Evolutionary conservation across 83 land plant species (phyloP).

Genomic region (Picea abies): DNA sequence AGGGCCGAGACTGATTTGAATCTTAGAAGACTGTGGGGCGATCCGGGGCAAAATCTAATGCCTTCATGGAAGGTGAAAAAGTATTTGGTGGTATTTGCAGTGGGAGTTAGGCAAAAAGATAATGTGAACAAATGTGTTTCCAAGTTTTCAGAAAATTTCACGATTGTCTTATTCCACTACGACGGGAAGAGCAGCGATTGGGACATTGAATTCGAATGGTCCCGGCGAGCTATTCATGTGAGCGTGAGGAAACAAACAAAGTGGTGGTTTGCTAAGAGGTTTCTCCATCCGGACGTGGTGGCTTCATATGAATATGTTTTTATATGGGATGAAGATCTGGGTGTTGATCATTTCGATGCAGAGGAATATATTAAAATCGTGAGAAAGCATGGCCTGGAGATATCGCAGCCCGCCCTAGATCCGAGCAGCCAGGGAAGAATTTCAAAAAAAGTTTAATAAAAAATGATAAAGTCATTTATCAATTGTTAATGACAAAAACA

Average conservation of each 20-base stretch:
- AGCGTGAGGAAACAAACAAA: slow-evolving; percentile 51
- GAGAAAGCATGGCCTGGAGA: slow-evolving; percentile 78
- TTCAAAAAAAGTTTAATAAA: slow-evolving; percentile 18
- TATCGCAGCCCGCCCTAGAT: slow-evolving; percentile 96
- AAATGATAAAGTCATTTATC: too few relatives aligned
- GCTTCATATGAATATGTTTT: slow-evolving; percentile 82
- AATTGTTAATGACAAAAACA: too few relatives aligned
- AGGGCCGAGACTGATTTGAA: slow-evolving; percentile 43
- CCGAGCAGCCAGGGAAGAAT: slow-evolving; percentile 58
- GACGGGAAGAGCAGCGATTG: slow-evolving; percentile 56
- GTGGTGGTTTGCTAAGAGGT: slow-evolving; percentile 83
- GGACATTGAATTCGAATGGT: slow-evolving; percentile 59
- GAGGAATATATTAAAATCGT: slow-evolving; percentile 71
- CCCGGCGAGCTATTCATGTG: slow-evolving; percentile 53
- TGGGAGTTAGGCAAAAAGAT: slow-evolving; percentile 38
- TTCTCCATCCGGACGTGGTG: slow-evolving; percentile 86
- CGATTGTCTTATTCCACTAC: slow-evolving; percentile 76
- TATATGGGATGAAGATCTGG: slow-evolving; percentile 91
- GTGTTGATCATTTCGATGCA: slow-evolving; percentile 84
- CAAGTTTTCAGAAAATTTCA: slow-evolving; percentile 39
- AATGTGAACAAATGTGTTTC: slow-evolving; percentile 23
- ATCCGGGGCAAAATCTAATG: slow-evolving; percentile 49
- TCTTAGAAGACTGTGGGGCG: slow-evolving; percentile 62
- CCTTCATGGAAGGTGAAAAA: slow-evolving; percentile 20
- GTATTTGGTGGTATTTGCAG: slow-evolving; percentile 43